Evolutionary conservation across 225 moss, liverwort and hornwort genomes (phyloP).

Genomic region (Polytrichum formosum): DNA sequence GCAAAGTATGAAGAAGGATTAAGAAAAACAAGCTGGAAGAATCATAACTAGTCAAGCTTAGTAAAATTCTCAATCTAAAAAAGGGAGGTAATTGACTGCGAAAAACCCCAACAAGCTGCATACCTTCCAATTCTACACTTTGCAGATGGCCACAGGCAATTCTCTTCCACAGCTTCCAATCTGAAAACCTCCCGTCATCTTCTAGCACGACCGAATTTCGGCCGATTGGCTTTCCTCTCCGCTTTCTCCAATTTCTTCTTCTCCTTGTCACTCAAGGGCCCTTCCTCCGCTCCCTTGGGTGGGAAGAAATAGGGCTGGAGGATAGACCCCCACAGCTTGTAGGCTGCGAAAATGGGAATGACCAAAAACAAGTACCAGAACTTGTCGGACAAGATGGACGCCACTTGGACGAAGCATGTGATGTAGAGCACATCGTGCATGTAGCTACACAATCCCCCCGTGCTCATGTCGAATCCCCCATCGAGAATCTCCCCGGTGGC

Average conservation of each 20-base stretch:
- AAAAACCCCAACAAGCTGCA: no score
- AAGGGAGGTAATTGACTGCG: no score
- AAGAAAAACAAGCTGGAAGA: no score
- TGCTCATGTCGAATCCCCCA: slow-evolving; percentile 85
- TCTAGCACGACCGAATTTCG: slow-evolving; percentile 71
- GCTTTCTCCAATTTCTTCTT: slow-evolving; percentile 76
- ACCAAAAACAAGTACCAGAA: slow-evolving; percentile 76
- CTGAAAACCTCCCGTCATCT: slow-evolving; percentile 33
- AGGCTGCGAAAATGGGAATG: slow-evolving; percentile 73
- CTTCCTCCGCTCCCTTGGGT: slow-evolving; percentile 45
- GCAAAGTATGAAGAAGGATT: no score
- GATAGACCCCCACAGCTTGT: slow-evolving; percentile 69
- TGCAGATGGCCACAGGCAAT: no score
- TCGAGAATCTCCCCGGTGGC: slow-evolving; percentile 71
- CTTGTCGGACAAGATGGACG: slow-evolving; percentile 79
- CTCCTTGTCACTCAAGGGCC: slow-evolving; percentile 66
- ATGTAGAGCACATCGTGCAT: slow-evolving; percentile 89
- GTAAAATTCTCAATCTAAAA: no score
- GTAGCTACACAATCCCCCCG: slow-evolving; percentile 75
- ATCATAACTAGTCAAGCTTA: no score
- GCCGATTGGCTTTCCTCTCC: slow-evolving; percentile 82
- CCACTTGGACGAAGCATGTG: slow-evolving; percentile 76
- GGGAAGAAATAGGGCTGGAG: slow-evolving; percentile 66
- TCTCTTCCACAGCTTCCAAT: no score
- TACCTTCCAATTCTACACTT: no score